A percentile compares a stretch with the other conserved stretches of the same genome.
Conservation (phyloP, 2,329 filamentous ascomycete genomes). For the Emydomyces testavorans region DNA sequence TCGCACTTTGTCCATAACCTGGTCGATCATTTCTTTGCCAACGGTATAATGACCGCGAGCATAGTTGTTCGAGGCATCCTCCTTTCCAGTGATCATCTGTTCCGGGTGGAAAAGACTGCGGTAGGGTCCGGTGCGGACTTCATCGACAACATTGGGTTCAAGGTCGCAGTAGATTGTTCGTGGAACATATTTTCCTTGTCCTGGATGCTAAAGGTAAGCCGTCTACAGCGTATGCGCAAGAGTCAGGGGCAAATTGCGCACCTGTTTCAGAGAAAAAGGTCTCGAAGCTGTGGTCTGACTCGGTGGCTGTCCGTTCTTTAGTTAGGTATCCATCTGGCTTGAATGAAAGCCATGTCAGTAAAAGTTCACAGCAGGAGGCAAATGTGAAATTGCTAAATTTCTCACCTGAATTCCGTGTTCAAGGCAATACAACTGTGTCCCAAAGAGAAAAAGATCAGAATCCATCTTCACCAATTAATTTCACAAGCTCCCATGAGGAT, state of each 20-base stretch:
- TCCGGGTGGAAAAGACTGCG: constrained; percentile 96
- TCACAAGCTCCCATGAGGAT: constrained; percentile 18
- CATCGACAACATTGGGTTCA: constrained; percentile 98
- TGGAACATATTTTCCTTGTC: constrained; percentile 96
- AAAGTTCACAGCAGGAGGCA: not conserved
- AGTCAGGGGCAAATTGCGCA: constrained; percentile 41
- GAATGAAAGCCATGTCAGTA: not conserved
- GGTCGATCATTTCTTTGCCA: constrained; percentile 97
- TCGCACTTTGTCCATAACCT: constrained; percentile 94
- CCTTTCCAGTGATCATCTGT: constrained; percentile 99
- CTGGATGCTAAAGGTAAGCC: constrained; percentile 36
- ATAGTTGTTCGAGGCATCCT: constrained; percentile 99
- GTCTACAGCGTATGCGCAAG: constrained; percentile 15
- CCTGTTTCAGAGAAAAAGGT: constrained; percentile 99
- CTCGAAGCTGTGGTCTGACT: constrained; percentile 95
- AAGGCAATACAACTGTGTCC: constrained; percentile 88
- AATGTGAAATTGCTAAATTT: constrained; percentile 17
- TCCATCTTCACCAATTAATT: not conserved
- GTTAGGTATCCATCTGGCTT: constrained; percentile 98
- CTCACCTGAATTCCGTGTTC: constrained; percentile 98
- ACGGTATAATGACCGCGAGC: constrained; percentile 99
- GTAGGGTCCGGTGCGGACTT: constrained; percentile 96
- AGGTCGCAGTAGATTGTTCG: constrained; percentile 99
- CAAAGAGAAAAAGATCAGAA: not conserved
- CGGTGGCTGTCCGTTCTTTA: constrained; percentile 87